phyloP scores from a whole-genome alignment of 495 filamentous ascomycete species.

The Parathielavia appendiculata region DNA sequence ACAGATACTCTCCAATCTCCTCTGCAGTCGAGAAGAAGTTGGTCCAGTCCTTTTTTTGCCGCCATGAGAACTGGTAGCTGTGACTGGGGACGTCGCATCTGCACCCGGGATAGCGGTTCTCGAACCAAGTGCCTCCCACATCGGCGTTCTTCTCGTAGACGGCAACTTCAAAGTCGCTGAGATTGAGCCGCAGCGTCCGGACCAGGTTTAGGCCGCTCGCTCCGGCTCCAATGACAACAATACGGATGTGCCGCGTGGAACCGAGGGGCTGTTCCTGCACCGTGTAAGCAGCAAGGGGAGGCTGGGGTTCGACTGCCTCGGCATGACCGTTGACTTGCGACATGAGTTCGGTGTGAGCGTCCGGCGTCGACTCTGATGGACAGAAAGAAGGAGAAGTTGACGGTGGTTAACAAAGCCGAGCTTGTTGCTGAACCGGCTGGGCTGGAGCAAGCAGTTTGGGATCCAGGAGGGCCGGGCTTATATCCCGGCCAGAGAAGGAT shows the following conservation, averaged over 20 bases:
- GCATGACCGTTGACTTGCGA: slow-evolving; percentile 6
- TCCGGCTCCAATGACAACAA: slow-evolving; percentile 48
- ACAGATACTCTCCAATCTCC: slow-evolving; percentile 58
- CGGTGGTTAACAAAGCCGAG: not conserved
- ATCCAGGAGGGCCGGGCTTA: not conserved
- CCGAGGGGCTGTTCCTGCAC: slow-evolving; percentile 43
- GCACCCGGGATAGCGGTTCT: slow-evolving; percentile 55
- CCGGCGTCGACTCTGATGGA: slow-evolving; percentile 11
- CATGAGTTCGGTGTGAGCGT: slow-evolving; percentile 17
- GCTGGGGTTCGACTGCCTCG: slow-evolving; percentile 10
- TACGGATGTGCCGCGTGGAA: slow-evolving; percentile 40
- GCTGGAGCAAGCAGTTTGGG: not conserved
- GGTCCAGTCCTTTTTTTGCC: slow-evolving; percentile 53
- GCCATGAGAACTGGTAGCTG: slow-evolving; percentile 54
- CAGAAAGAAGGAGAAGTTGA: slow-evolving; percentile 6
- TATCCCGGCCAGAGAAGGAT: not conserved
- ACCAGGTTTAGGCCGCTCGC: slow-evolving; percentile 46
- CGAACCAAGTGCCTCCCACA: slow-evolving; percentile 56
- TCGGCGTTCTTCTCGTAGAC: slow-evolving; percentile 78
- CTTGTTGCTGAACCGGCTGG: not conserved
- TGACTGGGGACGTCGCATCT: slow-evolving; percentile 53
- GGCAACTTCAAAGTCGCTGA: slow-evolving; percentile 49
- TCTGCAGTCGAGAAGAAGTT: slow-evolving; percentile 52
- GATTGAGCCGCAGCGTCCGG: slow-evolving; percentile 39
- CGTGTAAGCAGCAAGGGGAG: slow-evolving; percentile 26